Evolutionary conservation across 1,284 basidiomycete genomes (phyloP).

Genomic region (Irpex sp.): DNA sequence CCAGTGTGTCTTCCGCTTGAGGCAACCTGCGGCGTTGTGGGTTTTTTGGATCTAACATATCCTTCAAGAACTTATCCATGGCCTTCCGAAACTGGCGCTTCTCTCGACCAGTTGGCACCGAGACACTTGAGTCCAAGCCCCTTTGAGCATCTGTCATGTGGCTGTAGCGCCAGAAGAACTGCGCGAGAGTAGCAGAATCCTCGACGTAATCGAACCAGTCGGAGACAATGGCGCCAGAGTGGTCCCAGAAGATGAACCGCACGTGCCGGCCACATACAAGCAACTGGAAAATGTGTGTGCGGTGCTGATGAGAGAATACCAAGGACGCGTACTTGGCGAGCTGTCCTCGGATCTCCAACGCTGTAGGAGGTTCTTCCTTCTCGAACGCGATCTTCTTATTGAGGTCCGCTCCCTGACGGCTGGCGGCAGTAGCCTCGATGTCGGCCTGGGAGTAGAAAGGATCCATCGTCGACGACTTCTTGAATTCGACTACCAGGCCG

Average conservation of each 20-base stretch:
- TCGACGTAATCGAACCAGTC: conserved; percentile 1
- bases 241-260: conserved; percentile 5
- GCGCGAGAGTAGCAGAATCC: background rate
- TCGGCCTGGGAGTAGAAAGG: background rate
- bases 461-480: background rate
- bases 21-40: background rate
- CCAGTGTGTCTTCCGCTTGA: background rate
- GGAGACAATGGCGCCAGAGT: background rate
- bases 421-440: background rate
- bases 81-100: background rate
- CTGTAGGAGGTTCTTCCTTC: background rate
- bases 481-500: background rate
- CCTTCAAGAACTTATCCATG: background rate
- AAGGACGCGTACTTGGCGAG: background rate
- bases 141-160: background rate
- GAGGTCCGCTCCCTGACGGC: background rate
- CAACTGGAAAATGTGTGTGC: background rate
- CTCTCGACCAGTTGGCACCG: background rate
- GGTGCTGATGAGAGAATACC: background rate
- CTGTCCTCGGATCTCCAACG: background rate
- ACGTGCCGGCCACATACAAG: background rate
- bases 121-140: background rate
- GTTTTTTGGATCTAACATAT: background rate
- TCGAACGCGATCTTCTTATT: background rate
- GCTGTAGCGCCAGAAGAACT: background rate